Conservation (phyloP, 1,284 basidiomycete genomes). For the Takashimella koratensis region DNA sequence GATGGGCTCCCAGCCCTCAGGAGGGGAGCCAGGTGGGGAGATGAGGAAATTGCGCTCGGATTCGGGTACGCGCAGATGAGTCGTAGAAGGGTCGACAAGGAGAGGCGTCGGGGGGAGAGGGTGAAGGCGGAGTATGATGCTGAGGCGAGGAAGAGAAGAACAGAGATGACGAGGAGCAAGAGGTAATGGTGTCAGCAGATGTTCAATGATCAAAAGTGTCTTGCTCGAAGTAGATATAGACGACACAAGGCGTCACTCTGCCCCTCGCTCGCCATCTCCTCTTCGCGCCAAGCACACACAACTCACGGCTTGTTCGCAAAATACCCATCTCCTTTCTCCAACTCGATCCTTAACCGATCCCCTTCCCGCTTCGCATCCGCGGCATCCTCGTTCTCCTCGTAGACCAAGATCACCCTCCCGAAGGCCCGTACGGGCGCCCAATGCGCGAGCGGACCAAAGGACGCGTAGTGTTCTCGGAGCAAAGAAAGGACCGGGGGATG, state of each 20-base stretch:
- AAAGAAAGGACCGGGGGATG: constrained; percentile 63
- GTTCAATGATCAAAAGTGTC: no score
- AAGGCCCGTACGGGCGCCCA: constrained; percentile 84
- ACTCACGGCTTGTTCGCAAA: neutral
- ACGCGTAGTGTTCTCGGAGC: constrained; percentile 63
- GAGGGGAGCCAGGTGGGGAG: constrained; percentile 96
- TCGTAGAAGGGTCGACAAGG: constrained; percentile 39
- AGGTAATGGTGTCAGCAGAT: no score
- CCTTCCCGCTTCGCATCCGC: constrained; percentile 44
- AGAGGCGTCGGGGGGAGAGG: constrained; percentile 69
- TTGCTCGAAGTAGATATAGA: no score
- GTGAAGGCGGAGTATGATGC: constrained; percentile 67
- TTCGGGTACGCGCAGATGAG: constrained; percentile 67
- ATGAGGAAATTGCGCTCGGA: constrained; percentile 93
- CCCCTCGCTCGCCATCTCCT: no score
- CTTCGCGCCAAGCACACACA: no score
- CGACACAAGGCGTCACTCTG: no score
- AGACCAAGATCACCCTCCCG: constrained; percentile 75
- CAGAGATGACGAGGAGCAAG: neutral
- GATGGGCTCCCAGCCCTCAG: constrained; percentile 92
- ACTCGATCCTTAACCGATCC: constrained; percentile 38
- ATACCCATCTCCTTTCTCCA: constrained; percentile 48
- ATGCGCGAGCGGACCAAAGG: constrained; percentile 70
- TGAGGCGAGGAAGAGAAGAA: constrained; percentile 7
- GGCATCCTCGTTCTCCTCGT: constrained; percentile 53